Percentiles rank a stretch among this genome's conserved stretches.
Evolutionary conservation across 129 eudicot genomes (phyloP).

Genomic region (Centrapalus pauciflorus): DNA sequence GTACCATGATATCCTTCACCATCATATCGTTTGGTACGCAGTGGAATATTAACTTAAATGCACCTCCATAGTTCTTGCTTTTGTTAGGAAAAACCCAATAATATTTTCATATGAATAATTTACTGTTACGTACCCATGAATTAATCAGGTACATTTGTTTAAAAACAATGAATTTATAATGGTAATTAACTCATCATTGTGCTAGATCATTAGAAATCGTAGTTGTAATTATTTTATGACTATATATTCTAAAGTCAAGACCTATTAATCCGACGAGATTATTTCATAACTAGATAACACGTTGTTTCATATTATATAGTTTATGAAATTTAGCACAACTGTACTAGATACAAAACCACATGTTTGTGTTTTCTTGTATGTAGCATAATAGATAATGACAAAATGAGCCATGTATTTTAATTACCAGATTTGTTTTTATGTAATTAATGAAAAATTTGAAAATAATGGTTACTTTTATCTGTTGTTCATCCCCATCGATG

Average conservation of each 20-base stretch:
- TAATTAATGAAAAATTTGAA: background rate
- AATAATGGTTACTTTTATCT: background rate
- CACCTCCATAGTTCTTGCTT: constrained; percentile 3
- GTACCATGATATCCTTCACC: constrained; percentile 77
- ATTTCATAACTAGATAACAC: background rate
- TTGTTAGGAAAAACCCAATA: too few relatives aligned
- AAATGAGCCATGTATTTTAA: background rate
- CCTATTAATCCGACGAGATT: too few relatives aligned
- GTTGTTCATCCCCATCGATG: background rate
- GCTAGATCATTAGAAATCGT: too few relatives aligned
- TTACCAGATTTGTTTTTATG: background rate
- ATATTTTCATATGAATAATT: too few relatives aligned
- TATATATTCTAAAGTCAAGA: too few relatives aligned
- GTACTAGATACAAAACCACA: background rate
- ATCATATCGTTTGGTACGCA: constrained; percentile 72
- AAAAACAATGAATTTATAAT: too few relatives aligned
- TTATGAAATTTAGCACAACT: too few relatives aligned
- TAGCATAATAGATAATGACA: background rate
- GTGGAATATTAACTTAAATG: background rate
- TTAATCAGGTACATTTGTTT: background rate
- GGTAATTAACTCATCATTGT: too few relatives aligned
- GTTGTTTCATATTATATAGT: too few relatives aligned
- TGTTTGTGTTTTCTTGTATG: background rate
- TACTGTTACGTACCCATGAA: too few relatives aligned
- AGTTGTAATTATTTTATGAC: background rate